phyloP scores from a whole-genome alignment of 441 rosid genomes.

The Arabidopsis lyrata region DNA sequence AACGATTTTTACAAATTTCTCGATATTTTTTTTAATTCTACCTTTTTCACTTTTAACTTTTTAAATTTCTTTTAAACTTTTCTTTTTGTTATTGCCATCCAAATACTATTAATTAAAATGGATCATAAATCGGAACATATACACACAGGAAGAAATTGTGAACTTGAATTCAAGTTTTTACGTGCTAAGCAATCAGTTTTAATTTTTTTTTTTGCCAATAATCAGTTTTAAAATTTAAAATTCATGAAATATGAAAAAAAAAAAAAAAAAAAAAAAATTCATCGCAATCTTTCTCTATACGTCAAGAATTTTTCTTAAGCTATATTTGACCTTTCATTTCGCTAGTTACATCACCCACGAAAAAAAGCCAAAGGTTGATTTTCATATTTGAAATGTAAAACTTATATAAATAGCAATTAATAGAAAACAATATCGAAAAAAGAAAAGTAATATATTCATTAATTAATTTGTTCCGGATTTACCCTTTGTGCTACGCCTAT shows the following conservation, averaged over 20 bases:
- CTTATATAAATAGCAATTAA: neutral
- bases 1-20: neutral
- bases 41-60: neutral
- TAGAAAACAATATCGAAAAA: neutral
- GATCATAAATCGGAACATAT: no score
- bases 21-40: neutral
- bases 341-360: neutral
- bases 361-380: neutral
- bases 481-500: constrained; percentile 45
- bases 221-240: no score
- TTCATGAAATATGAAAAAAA: no score
- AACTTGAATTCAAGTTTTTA: no score
- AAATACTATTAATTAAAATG: no score
- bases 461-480: constrained; percentile 44
- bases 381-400: neutral
- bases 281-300: no score
- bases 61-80: neutral
- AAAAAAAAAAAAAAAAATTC: no score
- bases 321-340: neutral
- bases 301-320: neutral
- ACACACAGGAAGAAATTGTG: no score
- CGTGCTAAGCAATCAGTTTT: no score
- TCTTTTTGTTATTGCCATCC: neutral
- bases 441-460: neutral
- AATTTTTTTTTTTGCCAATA: no score